Evolutionary conservation across 805 yeast species (phyloP), one percentile per base, ranked within the genome.

Genomic region (Barnettozyma californica): DNA sequence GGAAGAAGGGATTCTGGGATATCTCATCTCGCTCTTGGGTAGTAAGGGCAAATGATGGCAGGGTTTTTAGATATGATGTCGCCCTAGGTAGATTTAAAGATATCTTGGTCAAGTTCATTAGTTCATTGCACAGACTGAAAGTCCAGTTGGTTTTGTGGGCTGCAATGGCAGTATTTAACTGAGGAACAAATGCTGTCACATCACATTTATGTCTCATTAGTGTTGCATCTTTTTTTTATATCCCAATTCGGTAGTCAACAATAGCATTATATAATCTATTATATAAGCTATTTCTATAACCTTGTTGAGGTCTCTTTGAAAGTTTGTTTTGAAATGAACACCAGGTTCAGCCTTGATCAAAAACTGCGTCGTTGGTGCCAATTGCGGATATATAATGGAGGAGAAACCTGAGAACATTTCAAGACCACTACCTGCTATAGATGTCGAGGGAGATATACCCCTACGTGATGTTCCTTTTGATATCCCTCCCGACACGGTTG

Each of bases 31-130:
- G n/a, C 34, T 48, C 47, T 10, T 39, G n/a, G 10, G 11, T 4
- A 4, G 42, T 16, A n/a, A 48, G 37, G 7, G 44, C 41, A 36
- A 40, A 41, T 9, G 45, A 35, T 6, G 49, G 49, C 2, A 46
- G 27, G 3, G 37, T 18, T n/a, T 23, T 29, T 25, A 16, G n/a
- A 13, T 18, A 6, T 7, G 27, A 4, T 6, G 26, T 11, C n/a
- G 16, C 20, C 18, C 20, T 29, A 8, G 49, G 49, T 9, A 46
- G 37, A 8, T n/a, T 41, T 14, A 46, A 20, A n/a, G 49, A 21
- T 19, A 46, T 6, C 35, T 46, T 46, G n/a, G 29, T 27, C 20
- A 44, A 23, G 23, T 35, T 41, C 41, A 33, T 42, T 8, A 11
- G 16, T 37, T 20, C 41, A 37, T 37, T 8, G 13, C 41, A 16